phyloP scores from a whole-genome alignment of 129 eudicot species.

The Apium graveolens region DNA sequence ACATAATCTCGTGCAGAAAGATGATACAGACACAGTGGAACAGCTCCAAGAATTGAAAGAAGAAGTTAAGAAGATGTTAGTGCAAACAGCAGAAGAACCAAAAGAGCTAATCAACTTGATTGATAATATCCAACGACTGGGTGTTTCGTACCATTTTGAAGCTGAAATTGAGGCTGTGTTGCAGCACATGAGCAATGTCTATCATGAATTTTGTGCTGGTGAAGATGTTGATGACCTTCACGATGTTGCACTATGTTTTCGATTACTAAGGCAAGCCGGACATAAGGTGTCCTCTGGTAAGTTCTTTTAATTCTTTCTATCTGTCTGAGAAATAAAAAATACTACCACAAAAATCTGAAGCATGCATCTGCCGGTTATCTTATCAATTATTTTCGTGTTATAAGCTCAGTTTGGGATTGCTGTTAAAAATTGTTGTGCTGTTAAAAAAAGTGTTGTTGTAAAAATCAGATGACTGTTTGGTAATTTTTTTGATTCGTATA shows the following conservation, averaged over 20 bases:
- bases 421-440: too few relatives aligned
- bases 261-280: background rate
- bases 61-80: background rate
- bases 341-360: too few relatives aligned
- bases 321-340: too few relatives aligned
- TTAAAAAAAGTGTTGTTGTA: too few relatives aligned
- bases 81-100: background rate
- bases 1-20: background rate
- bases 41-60: background rate
- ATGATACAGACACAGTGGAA: background rate
- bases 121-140: background rate
- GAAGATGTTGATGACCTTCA: background rate
- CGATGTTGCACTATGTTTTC: background rate
- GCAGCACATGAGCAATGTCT: background rate
- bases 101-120: background rate
- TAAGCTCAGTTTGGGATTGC: too few relatives aligned
- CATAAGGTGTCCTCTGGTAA: constrained; percentile 5
- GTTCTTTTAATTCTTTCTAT: background rate
- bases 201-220: background rate
- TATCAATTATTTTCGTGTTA: too few relatives aligned
- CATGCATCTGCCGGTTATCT: too few relatives aligned
- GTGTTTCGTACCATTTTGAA: background rate
- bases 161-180: background rate
- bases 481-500: too few relatives aligned
- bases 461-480: too few relatives aligned